Base-by-base conservation (phyloP, 2,329 filamentous ascomycete genomes). In the Colletotrichum lindemuthianum region DNA sequence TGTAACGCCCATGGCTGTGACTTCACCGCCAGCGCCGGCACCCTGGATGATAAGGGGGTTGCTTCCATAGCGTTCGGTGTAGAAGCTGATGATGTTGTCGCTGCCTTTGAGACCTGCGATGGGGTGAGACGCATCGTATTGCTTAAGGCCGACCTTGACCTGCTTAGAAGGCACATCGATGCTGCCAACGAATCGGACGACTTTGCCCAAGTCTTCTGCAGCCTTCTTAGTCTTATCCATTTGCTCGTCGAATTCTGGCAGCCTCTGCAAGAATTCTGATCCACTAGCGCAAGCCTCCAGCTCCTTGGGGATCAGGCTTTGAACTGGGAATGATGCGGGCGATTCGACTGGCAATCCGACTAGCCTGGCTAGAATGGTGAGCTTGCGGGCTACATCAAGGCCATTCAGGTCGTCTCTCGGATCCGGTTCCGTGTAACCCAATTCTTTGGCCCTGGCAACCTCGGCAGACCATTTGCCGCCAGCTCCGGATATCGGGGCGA, bases 21-120 rank as follows among this genome's bases (percentile, higher is more conserved):
- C 93, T 48, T 97, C 94, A 69, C 92, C 94, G 71, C 96, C 96
- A 33, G 96, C 96, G 66, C 94, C 96, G 40, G 93, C 93, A 65
- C 96, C 96, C 81, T 98, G 95, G 68, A 99, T 88, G 74, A 97
- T 97, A 68, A 99, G 83, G 47, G 96, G 94, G 78, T 95, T 96
- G 75, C 84, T 86, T 63, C 93, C 93, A 75, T 99, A 99, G 72
- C 96, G 87, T 84, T 96, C 91, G 6, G 96, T 99, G 80, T 97
- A 97, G 84, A 99, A 97, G 83, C 90, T 97, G 75, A 99, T 97
- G 76, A 99, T 97, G 82, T 99, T 99, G 77, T 98, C 96, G 77
- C 94, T 98, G 40, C 96, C 96, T 86, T 97, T 97, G 63, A 99
- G 84, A 51, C 92, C 91, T 12, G 96, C 96, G 79, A 99, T 97